These are phyloP conservation scores for Acacia confusa DNA, from an alignment of 306 rosid genomes.

Conservation along the genomic window DNA sequence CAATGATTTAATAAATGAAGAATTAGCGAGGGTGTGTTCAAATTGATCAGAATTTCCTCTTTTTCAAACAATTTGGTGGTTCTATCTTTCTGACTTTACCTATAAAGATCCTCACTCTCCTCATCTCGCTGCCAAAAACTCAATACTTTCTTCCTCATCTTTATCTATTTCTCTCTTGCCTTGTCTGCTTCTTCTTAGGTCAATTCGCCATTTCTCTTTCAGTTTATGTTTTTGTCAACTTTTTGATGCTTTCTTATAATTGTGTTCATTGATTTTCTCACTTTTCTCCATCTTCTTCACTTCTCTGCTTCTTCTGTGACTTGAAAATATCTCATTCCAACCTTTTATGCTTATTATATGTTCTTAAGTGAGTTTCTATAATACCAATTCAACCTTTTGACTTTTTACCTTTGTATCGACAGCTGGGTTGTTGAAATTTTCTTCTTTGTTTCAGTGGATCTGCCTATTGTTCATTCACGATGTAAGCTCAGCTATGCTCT, in stretches of 20 bases:
- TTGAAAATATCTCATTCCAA: neutral
- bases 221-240: neutral
- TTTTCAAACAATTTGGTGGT: neutral
- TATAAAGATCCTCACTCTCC: constrained; percentile 20
- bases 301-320: neutral
- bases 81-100: neutral
- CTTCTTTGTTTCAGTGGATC: neutral
- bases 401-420: neutral
- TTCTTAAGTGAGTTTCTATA: neutral
- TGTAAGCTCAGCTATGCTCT: neutral
- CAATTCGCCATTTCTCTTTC: neutral
- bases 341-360: neutral
- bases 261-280: neutral
- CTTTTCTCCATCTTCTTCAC: neutral
- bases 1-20: neutral
- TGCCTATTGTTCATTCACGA: neutral
- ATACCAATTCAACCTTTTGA: neutral
- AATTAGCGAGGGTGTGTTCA: neutral
- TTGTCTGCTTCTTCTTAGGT: no score
- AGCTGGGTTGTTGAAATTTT: neutral
- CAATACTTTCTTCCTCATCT: neutral
- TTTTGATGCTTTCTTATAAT: neutral
- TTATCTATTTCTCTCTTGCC: no score
- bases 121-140: neutral
- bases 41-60: neutral